Conservation (phyloP, 176 grass and related monocot species). For the Aegilops bicornis region DNA sequence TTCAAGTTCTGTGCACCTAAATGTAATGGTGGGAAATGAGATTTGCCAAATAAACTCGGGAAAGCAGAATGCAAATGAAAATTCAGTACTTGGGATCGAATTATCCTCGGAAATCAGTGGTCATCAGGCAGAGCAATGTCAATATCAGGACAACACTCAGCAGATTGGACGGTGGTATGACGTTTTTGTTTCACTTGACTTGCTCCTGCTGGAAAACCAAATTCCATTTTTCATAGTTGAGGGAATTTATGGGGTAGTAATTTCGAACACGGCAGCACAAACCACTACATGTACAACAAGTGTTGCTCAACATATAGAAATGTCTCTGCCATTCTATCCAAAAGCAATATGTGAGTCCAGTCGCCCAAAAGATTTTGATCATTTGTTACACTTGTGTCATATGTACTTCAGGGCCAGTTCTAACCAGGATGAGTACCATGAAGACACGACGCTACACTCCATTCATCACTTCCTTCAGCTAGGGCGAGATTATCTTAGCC, state of each 20-base stretch:
- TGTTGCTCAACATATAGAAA: not conserved
- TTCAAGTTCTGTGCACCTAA: no score
- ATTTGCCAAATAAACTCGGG: not conserved
- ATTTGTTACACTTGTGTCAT: not conserved
- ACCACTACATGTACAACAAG: not conserved
- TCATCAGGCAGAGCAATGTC: accelerated
- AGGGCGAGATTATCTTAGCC: not conserved
- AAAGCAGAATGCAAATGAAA: not conserved
- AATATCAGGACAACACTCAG: not conserved
- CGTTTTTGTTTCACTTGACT: not conserved
- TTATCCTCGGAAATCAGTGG: not conserved
- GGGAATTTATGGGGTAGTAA: not conserved
- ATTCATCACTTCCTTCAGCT: not conserved
- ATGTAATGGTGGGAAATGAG: no score
- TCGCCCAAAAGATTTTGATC: conserved; percentile 16
- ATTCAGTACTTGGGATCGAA: not conserved
- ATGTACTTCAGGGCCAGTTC: conserved; percentile 8
- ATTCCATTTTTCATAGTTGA: not conserved
- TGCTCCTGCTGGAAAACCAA: not conserved
- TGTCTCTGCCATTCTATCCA: accelerated
- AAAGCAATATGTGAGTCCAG: not conserved
- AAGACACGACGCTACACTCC: accelerated
- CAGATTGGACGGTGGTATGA: not conserved
- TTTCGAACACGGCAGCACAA: not conserved
- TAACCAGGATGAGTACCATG: not conserved